These are phyloP conservation scores for Phoenix dactylifera DNA, from an alignment of 176 grass and related monocot genomes.

Conservation along the genomic window DNA sequence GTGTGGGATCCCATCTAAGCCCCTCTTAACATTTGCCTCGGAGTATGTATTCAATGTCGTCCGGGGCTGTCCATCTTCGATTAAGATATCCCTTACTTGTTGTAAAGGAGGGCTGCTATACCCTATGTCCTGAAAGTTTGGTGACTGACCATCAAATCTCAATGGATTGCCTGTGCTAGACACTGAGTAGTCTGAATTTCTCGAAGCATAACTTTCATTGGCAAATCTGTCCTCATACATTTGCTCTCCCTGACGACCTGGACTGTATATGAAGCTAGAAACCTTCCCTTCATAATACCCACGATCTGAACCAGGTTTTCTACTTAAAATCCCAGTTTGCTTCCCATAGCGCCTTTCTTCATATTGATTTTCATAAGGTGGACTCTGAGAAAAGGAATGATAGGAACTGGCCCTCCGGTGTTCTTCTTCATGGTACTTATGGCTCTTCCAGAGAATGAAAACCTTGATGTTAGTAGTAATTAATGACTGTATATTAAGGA, in stretches of 20 bases:
- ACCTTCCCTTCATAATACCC: constrained; percentile 58
- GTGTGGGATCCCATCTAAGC: constrained; percentile 1
- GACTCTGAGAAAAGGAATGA: constrained; percentile 88
- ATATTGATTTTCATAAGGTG: constrained; percentile 75
- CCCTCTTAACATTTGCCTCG: not conserved
- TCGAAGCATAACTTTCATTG: constrained; percentile 38
- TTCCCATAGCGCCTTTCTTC: constrained; percentile 67
- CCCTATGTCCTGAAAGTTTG: constrained; percentile 39
- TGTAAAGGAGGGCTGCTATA: constrained; percentile 25
- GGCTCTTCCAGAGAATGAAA: constrained; percentile 27
- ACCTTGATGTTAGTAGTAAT: not conserved
- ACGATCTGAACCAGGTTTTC: constrained; percentile 79
- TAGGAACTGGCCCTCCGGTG: constrained; percentile 71
- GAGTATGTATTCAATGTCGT: not conserved
- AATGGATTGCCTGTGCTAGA: constrained; percentile 34
- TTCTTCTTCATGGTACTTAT: constrained; percentile 51
- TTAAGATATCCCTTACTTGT: constrained; percentile 25
- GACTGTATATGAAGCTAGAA: constrained; percentile 43
- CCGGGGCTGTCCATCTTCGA: constrained; percentile 1
- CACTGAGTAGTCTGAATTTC: constrained; percentile 47
- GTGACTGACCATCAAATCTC: constrained; percentile 33
- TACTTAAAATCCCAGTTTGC: constrained; percentile 47
- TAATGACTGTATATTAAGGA: too few relatives aligned
- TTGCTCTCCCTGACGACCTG: constrained; percentile 46
- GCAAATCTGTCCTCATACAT: constrained; percentile 44